These are phyloP conservation scores for Yamadazyma endophytica DNA, from an alignment of 805 yeast species.

Conservation along the genomic window DNA sequence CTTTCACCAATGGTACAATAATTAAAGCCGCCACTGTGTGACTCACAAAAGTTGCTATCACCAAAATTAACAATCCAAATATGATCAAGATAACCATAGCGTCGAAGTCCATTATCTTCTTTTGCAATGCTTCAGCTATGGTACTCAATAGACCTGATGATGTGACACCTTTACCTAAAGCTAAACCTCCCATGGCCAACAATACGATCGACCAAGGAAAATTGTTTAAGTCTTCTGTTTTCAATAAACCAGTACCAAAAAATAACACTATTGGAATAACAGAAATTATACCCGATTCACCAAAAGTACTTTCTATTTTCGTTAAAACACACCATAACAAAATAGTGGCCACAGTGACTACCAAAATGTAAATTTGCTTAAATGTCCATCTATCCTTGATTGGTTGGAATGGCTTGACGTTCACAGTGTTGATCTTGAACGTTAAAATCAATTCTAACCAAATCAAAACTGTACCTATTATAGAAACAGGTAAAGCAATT, in stretches of 20 bases:
- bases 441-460: constrained; percentile 72
- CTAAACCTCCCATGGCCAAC: constrained; percentile 55
- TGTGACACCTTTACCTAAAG: constrained; percentile 48
- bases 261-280: constrained; percentile 45
- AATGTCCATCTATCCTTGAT: constrained; percentile 42
- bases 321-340: constrained; percentile 48
- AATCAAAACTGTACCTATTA: constrained; percentile 56
- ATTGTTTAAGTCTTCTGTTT: constrained; percentile 45
- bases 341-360: constrained; percentile 42
- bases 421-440: constrained; percentile 48
- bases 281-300: constrained; percentile 47
- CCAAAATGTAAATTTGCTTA: constrained; percentile 40
- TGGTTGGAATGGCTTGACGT: constrained; percentile 46
- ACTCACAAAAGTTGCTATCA: constrained; percentile 40
- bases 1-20: constrained; percentile 38
- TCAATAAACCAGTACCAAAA: constrained; percentile 47
- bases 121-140: constrained; percentile 42
- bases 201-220: constrained; percentile 54
- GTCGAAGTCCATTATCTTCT: constrained; percentile 36
- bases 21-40: constrained; percentile 43
- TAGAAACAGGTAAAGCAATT: constrained; percentile 76
- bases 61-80: constrained; percentile 39
- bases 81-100: constrained; percentile 44
- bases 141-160: constrained; percentile 46
- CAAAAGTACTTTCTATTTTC: constrained; percentile 38